A percentile compares a stretch with the other conserved stretches of the same genome.
Evolutionary conservation across 768 basidiomycete genomes (phyloP).

Genomic region (Collybiopsis confluens): DNA sequence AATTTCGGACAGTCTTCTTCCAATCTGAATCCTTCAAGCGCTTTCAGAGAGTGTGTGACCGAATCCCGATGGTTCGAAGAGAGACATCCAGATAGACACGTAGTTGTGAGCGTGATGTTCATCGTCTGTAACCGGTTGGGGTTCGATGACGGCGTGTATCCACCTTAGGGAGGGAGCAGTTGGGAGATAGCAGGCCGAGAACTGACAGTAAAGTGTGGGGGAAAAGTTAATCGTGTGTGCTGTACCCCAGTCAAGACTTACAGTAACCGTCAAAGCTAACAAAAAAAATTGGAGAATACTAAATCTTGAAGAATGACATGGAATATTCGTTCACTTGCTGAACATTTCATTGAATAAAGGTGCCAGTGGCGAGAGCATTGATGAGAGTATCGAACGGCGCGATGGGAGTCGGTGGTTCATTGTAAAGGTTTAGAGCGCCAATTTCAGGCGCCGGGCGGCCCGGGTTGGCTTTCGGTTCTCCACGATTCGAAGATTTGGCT

Average conservation of each 20-base stretch:
- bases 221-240: constrained; percentile 56
- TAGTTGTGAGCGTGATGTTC: constrained; percentile 75
- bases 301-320: too few relatives aligned
- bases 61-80: constrained; percentile 17
- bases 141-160: constrained; percentile 47
- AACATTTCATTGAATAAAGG: too few relatives aligned
- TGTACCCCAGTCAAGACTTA: constrained; percentile 66
- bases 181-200: constrained; percentile 41
- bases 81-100: constrained; percentile 65
- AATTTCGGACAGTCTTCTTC: constrained; percentile 83
- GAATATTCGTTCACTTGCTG: too few relatives aligned
- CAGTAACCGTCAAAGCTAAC: too few relatives aligned
- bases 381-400: too few relatives aligned
- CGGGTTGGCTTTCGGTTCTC: too few relatives aligned
- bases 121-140: constrained; percentile 46
- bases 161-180: constrained; percentile 22
- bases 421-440: too few relatives aligned
- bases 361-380: too few relatives aligned
- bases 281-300: too few relatives aligned
- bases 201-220: constrained; percentile 61
- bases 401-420: too few relatives aligned
- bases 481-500: too few relatives aligned
- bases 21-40: constrained; percentile 46
- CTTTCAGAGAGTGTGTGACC: not conserved
- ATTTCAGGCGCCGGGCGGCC: too few relatives aligned